These are phyloP conservation scores for Sclerotinia sclerotiorum DNA, from an alignment of 2,329 filamentous ascomycete genomes.

Conservation along the genomic window DNA sequence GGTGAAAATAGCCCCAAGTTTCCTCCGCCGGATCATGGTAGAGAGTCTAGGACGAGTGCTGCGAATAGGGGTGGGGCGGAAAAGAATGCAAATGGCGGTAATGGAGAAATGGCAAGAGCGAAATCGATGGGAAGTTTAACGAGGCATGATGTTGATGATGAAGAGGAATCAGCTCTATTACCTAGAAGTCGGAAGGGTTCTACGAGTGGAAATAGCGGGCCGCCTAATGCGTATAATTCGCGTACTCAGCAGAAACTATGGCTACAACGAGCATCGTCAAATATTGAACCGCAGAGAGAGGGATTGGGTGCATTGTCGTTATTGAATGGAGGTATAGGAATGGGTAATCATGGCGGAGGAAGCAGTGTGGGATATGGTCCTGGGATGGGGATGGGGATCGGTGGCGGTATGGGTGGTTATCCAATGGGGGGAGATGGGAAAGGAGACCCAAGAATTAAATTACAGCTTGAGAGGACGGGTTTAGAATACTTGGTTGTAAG, in stretches of 20 bases:
- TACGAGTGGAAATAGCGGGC: slow-evolving; percentile 35
- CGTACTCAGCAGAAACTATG: slow-evolving; percentile 75
- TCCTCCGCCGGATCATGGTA: slow-evolving; percentile 31
- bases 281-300: slow-evolving; percentile 58
- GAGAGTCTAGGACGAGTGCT: slow-evolving; percentile 34
- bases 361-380: slow-evolving; percentile 18
- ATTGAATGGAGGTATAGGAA: slow-evolving; percentile 38
- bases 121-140: slow-evolving; percentile 21
- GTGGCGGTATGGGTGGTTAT: slow-evolving; percentile 7
- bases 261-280: slow-evolving; percentile 70
- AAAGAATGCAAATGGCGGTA: slow-evolving; percentile 10
- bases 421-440: slow-evolving; percentile 44
- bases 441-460: slow-evolving; percentile 62
- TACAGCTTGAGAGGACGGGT: slow-evolving; percentile 66
- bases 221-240: slow-evolving; percentile 43
- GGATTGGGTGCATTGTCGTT: slow-evolving; percentile 31
- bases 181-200: slow-evolving; percentile 43
- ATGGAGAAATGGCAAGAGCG: slow-evolving; percentile 17
- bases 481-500: slow-evolving; percentile 74
- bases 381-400: slow-evolving; percentile 1
- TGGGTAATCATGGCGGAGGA: slow-evolving; percentile 29
- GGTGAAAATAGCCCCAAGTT: slow-evolving; percentile 52
- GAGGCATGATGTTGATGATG: slow-evolving; percentile 37
- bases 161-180: slow-evolving; percentile 48
- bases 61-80: background rate